These are phyloP conservation scores for Suillus tomentosus DNA, from an alignment of 768 basidiomycete genomes.

Conservation along the genomic window DNA sequence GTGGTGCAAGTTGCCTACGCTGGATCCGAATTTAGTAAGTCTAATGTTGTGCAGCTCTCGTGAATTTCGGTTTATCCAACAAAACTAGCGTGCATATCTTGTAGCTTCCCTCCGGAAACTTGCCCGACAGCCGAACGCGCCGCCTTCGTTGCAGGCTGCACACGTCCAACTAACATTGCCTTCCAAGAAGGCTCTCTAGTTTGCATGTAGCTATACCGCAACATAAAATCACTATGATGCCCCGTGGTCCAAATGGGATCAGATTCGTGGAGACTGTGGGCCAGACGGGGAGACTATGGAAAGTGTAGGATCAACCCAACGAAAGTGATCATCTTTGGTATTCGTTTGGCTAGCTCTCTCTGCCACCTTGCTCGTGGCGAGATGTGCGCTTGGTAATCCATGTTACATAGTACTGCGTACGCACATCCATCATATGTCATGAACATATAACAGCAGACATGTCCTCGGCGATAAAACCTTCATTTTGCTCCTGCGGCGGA, in stretches of 20 bases:
- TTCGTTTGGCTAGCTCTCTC: neutral
- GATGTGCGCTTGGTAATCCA: neutral
- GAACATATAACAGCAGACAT: neutral
- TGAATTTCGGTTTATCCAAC: constrained; percentile 25
- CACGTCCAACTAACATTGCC: constrained; percentile 35
- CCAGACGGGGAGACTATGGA: neutral
- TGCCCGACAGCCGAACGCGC: constrained; percentile 24
- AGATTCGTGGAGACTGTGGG: neutral
- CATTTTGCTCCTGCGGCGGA: neutral
- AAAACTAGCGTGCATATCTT: constrained; percentile 51
- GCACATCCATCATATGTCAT: neutral
- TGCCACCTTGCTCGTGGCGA: neutral
- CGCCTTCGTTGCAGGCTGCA: constrained; percentile 36
- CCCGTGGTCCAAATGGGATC: neutral
- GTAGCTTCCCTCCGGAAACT: constrained; percentile 44
- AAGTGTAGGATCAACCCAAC: neutral
- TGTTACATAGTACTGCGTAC: neutral
- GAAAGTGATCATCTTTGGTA: neutral
- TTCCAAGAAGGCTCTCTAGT: constrained; percentile 38
- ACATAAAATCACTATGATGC: neutral
- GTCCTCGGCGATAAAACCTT: neutral
- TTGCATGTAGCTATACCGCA: constrained; percentile 31
- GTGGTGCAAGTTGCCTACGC: constrained; percentile 43
- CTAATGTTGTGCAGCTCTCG: constrained; percentile 17
- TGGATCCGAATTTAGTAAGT: constrained; percentile 36